Evolutionary conservation across 164 flowering plant genomes (phyloP), one percentile per base, ranked within the genome.

Genomic region (Dillenia suffruticosa): DNA sequence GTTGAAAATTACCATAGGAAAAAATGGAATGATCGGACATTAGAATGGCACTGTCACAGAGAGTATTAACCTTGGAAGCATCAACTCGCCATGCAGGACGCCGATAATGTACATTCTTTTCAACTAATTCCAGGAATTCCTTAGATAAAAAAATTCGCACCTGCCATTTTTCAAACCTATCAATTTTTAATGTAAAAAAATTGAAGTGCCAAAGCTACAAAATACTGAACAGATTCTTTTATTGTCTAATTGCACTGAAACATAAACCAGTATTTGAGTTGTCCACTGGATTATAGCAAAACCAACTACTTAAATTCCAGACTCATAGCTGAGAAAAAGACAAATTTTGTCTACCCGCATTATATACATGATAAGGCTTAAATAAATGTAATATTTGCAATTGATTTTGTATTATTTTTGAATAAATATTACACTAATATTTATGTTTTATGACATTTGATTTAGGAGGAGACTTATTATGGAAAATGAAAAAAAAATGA

Each of bases 11-110:
- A 90, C 98, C 85, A 44, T 52, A 71, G 19, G 84, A 73, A 32
- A 94, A 89, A 52, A 84, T 46, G 14, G 96, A 84, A 79, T 91
- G 96, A 76, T 94, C 97, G 59, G 96, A 82, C 32, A 94, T 76
- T 17, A 94, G 78, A 64, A 89, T 88, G 49, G 79, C 92, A 59
- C 81, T 81, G 69, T 87, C 84, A 70, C 82, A 69, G 50, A 58
- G 56, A 17, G 68, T 69, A 66, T 85, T 78, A 68, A 90, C 74
- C 67, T 68, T 74, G 47, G 94, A 80, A 63, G 90, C 91, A 72
- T 83, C 77, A 73, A 90, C 80, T 60, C 97, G 77, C 89, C 83
- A 85, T 74, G 78, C 71, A 75, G 98, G 98, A 45, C 96, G 90
- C 61, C 77, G 76, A 61, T 57, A 58, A 51, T 51, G 76, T 46